These are phyloP conservation scores for Entomortierella parvispora DNA, from an alignment of 192 early-diverging fungal species.

Conservation along the genomic window DNA sequence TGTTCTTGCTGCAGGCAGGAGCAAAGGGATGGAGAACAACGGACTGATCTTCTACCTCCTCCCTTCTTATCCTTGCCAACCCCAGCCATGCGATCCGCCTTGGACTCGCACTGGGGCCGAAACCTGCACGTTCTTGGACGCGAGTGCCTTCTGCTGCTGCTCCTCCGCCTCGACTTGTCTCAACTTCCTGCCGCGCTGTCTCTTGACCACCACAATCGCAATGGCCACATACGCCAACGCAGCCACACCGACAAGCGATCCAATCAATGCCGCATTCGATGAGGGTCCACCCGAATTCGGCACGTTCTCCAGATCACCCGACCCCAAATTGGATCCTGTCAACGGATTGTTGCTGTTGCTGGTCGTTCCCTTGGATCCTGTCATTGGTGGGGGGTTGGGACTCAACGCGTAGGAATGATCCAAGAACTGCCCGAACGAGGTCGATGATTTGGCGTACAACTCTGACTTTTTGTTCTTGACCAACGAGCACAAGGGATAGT, in stretches of 20 bases:
- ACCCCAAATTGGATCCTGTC: neutral
- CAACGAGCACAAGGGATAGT: constrained; percentile 9
- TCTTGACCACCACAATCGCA: constrained; percentile 20
- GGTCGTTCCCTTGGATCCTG: neutral
- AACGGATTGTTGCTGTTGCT: neutral
- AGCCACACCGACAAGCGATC: constrained; percentile 28
- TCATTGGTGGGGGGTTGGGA: constrained; percentile 7
- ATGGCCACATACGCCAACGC: constrained; percentile 37
- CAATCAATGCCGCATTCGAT: constrained; percentile 21
- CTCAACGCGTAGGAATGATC: constrained; percentile 21
- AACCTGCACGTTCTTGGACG: neutral
- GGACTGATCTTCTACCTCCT: no score
- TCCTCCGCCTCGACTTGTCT: constrained; percentile 7
- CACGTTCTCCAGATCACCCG: neutral
- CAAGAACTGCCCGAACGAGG: constrained; percentile 36
- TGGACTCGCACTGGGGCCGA: constrained; percentile 7
- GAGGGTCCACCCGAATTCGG: constrained; percentile 10
- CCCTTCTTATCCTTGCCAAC: constrained; percentile 27
- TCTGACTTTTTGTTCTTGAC: constrained; percentile 9
- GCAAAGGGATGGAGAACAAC: no score
- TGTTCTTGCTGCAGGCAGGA: no score
- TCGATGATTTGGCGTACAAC: constrained; percentile 4
- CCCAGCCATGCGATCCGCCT: constrained; percentile 26
- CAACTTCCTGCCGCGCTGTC: neutral
- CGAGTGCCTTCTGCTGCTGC: constrained; percentile 12